A percentile compares a stretch with the other conserved stretches of the same genome.
These are phyloP conservation scores for Diophrys sp. DNA, from an alignment of 73 alveolate species.

Conservation along the genomic window DNA sequence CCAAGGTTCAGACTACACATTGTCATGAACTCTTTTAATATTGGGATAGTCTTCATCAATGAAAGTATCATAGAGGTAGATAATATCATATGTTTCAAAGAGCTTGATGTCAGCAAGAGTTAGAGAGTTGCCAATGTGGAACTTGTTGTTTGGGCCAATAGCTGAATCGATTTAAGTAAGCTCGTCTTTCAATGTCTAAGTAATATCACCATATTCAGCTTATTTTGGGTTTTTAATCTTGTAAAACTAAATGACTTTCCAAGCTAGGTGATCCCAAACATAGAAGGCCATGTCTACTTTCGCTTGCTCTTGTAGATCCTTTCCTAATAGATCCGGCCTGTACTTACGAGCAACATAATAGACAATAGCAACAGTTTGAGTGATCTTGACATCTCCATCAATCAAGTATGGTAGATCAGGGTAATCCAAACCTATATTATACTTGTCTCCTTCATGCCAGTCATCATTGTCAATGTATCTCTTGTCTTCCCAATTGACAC, in stretches of 20 bases:
- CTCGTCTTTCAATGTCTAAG: no score
- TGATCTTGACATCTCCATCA: constrained; percentile 37
- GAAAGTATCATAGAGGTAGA: no score
- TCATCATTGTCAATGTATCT: not conserved
- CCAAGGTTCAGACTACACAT: no score
- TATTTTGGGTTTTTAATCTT: no score
- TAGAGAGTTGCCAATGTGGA: no score
- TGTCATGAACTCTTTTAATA: no score
- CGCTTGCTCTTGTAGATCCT: constrained; percentile 30
- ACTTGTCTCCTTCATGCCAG: constrained; percentile 16
- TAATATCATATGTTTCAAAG: no score
- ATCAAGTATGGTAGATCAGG: constrained; percentile 39
- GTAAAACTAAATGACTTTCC: not conserved
- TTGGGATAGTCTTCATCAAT: no score
- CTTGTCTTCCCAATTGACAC: not conserved
- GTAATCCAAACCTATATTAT: constrained; percentile 23
- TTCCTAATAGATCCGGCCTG: constrained; percentile 27
- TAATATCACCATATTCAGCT: no score
- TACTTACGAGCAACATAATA: constrained; percentile 6
- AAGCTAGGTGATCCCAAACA: not conserved
- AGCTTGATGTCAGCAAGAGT: no score
- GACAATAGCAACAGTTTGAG: constrained; percentile 31
- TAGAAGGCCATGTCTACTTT: constrained; percentile 20
- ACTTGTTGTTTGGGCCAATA: no score
- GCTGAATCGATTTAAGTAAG: no score